These are phyloP conservation scores for Babesia sp. DNA, from an alignment of 169 alveolate genomes.

Conservation along the genomic window DNA sequence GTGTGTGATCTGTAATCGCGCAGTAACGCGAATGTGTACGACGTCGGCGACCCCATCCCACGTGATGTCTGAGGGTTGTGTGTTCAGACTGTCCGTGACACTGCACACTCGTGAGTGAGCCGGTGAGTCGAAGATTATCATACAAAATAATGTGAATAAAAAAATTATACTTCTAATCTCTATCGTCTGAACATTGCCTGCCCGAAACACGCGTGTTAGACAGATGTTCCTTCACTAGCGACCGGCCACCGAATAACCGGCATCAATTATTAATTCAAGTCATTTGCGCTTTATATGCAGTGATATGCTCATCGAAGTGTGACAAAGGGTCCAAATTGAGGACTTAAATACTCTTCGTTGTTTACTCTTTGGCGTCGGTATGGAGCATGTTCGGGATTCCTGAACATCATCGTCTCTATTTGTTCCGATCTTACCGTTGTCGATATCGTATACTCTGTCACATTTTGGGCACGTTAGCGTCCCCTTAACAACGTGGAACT, in stretches of 20 bases:
- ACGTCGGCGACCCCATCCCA: conserved; percentile 23
- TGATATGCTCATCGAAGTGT: too few relatives aligned
- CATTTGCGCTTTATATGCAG: too few relatives aligned
- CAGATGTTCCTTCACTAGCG: too few relatives aligned
- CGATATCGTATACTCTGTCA: conserved; percentile 64
- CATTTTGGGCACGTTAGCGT: conserved; percentile 74
- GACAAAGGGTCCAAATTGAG: not conserved
- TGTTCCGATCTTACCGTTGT: conserved; percentile 62
- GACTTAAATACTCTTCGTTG: not conserved
- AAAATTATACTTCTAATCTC: too few relatives aligned
- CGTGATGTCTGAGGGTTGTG: not conserved
- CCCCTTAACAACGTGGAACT: conserved; percentile 76
- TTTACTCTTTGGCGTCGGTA: conserved; percentile 4
- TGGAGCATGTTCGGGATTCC: conserved; percentile 69
- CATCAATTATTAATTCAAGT: too few relatives aligned
- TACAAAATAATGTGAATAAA: too few relatives aligned
- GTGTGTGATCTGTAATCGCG: not conserved
- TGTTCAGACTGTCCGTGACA: not conserved
- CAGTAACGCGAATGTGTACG: conserved; percentile 7
- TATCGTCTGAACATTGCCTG: too few relatives aligned
- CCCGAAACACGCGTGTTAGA: too few relatives aligned
- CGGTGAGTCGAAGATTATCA: too few relatives aligned
- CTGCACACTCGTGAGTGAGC: not conserved
- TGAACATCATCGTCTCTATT: not conserved
- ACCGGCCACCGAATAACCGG: too few relatives aligned